phyloP scores from a whole-genome alignment of 2,329 filamentous ascomycete genomes.

The Trichoderma sp. region DNA sequence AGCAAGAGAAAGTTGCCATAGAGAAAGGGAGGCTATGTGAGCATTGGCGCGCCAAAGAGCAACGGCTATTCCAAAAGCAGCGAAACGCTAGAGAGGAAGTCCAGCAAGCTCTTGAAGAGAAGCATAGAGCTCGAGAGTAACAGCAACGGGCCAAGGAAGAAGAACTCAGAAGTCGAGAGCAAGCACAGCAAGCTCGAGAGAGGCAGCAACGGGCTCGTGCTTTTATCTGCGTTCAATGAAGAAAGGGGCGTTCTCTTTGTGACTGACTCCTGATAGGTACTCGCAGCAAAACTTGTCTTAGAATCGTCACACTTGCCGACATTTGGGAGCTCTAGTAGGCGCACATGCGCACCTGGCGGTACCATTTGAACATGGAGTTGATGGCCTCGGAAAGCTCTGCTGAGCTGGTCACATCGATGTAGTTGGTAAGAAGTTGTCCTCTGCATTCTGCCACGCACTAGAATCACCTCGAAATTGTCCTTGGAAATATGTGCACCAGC shows the following conservation, averaged over 20 bases:
- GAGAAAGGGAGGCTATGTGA: neutral
- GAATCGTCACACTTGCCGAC: no score
- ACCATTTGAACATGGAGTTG: conserved; percentile 22
- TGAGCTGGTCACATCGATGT: conserved; percentile 16
- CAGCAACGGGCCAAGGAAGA: neutral
- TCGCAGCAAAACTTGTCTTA: no score
- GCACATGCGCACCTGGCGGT: neutral
- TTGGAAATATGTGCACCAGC: conserved; percentile 39
- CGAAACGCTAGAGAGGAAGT: neutral
- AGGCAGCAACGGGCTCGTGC: neutral
- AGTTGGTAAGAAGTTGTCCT: conserved; percentile 58
- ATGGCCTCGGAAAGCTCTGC: conserved; percentile 24
- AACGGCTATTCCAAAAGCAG: neutral
- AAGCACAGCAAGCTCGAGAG: neutral
- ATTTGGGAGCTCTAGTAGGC: no score
- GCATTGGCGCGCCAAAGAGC: neutral
- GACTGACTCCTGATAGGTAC: no score
- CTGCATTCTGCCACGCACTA: conserved; percentile 70
- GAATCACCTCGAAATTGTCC: conserved; percentile 50
- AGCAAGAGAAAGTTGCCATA: neutral
- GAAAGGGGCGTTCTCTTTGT: no score
- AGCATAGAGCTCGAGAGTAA: neutral
- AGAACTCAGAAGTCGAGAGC: neutral
- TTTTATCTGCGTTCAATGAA: no score
- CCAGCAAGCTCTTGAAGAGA: neutral